Conservation (phyloP, 2,329 filamentous ascomycete species). For the Exophiala oligosperma region DNA sequence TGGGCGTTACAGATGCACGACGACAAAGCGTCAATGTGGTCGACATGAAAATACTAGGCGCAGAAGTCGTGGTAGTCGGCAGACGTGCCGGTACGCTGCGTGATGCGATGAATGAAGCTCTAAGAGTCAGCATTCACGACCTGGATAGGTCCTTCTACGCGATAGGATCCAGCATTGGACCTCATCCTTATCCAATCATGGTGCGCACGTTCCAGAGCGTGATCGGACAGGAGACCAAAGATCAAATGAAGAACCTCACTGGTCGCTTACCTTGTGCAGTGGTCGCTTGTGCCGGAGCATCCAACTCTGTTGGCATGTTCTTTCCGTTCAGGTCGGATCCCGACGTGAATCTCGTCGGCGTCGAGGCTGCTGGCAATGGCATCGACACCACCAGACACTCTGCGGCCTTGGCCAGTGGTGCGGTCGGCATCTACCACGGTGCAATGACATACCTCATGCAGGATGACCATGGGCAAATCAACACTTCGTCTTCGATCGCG, state of each 20-base stretch:
- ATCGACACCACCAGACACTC: slow-evolving; percentile 82
- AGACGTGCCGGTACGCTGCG: slow-evolving; percentile 80
- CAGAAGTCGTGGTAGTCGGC: slow-evolving; percentile 88
- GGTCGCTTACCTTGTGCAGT: slow-evolving; percentile 94
- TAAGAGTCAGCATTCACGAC: slow-evolving; percentile 90
- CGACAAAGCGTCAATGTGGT: slow-evolving; percentile 97
- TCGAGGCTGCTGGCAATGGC: slow-evolving; percentile 93
- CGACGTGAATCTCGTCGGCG: slow-evolving; percentile 83
- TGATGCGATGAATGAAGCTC: slow-evolving; percentile 90
- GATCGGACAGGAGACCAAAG: slow-evolving; percentile 91
- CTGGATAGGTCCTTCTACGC: slow-evolving; percentile 97
- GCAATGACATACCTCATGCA: slow-evolving; percentile 95
- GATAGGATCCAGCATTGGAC: slow-evolving; percentile 96
- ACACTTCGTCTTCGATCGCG: slow-evolving; percentile 93
- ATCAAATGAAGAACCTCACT: slow-evolving; percentile 80
- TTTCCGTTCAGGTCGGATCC: slow-evolving; percentile 88
- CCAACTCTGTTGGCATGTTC: slow-evolving; percentile 97
- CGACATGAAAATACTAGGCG: slow-evolving; percentile 94
- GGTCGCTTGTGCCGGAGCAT: slow-evolving; percentile 92
- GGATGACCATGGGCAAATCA: slow-evolving; percentile 87
- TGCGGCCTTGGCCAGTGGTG: slow-evolving; percentile 81
- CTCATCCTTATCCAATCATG: slow-evolving; percentile 96
- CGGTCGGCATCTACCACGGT: slow-evolving; percentile 91
- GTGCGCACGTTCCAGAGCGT: slow-evolving; percentile 97
- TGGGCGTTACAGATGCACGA: slow-evolving; percentile 96